Percentiles rank a stretch among this genome's conserved stretches.
phyloP scores from a whole-genome alignment of 2,329 filamentous ascomycete species.

The Pleoardoris graminearum region DNA sequence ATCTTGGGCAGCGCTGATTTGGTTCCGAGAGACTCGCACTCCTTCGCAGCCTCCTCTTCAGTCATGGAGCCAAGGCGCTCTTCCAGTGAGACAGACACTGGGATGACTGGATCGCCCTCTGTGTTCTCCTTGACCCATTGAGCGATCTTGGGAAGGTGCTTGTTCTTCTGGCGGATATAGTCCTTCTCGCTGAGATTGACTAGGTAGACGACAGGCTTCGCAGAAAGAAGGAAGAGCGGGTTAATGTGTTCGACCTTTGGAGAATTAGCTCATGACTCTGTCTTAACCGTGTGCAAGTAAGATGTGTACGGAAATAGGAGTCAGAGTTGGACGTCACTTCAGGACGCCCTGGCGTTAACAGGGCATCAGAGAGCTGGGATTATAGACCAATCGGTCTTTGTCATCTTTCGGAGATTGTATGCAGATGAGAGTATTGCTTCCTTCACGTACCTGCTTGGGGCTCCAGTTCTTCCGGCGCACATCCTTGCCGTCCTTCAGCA shows the following conservation, averaged over 20 bases:
- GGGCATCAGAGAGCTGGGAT: conserved; percentile 99
- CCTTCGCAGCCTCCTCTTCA: conserved; percentile 76
- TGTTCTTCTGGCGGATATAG: conserved; percentile 99
- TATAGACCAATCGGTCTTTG: conserved; percentile 94
- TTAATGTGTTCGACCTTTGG: conserved; percentile 94
- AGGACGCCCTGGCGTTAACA: conserved; percentile 77
- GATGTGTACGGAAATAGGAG: conserved; percentile 21
- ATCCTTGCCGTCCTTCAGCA: conserved; percentile 86
- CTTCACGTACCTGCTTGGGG: conserved; percentile 85
- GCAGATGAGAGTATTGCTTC: conserved; percentile 16
- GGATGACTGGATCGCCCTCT: conserved; percentile 84
- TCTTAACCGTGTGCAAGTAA: neutral
- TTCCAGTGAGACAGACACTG: conserved; percentile 90
- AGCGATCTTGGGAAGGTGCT: conserved; percentile 89
- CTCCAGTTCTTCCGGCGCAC: conserved; percentile 87
- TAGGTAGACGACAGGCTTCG: conserved; percentile 95
- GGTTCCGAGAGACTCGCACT: conserved; percentile 84
- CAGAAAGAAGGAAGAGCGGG: conserved; percentile 89
- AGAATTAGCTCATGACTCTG: conserved; percentile 30
- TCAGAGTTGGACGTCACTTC: conserved; percentile 86
- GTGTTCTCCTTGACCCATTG: conserved; percentile 96
- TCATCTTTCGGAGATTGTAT: conserved; percentile 75
- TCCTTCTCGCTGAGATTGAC: conserved; percentile 97
- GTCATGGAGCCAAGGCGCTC: conserved; percentile 83
- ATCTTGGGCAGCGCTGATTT: conserved; percentile 92